phyloP scores from a whole-genome alignment of 78 protist species.

The Salpingoeca rosetta region DNA sequence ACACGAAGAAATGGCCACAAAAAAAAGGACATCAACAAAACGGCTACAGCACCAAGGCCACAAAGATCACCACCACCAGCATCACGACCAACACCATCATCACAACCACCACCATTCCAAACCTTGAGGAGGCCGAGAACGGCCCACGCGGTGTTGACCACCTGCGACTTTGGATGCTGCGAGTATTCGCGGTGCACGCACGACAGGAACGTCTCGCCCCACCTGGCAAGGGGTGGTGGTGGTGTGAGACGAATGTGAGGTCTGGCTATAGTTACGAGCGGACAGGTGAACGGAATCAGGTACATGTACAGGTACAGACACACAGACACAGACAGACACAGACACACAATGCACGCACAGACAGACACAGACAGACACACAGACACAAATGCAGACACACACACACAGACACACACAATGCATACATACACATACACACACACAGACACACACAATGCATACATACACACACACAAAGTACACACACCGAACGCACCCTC shows the following conservation, averaged over 20 bases:
- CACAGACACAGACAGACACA: too few relatives aligned
- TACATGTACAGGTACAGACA: not conserved
- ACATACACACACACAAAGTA: too few relatives aligned
- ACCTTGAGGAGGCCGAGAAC: conserved; percentile 69
- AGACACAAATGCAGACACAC: too few relatives aligned
- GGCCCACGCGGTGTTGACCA: conserved; percentile 86
- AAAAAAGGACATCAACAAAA: not conserved
- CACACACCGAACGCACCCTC: conserved; percentile 67
- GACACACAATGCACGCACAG: too few relatives aligned
- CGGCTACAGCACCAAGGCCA: not conserved
- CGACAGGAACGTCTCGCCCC: too few relatives aligned
- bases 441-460: too few relatives aligned
- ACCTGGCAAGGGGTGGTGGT: too few relatives aligned
- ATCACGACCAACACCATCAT: conserved; percentile 35
- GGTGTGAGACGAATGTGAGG: too few relatives aligned
- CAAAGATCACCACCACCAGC: not conserved
- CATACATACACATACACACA: too few relatives aligned
- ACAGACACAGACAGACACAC: too few relatives aligned
- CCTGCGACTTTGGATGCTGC: conserved; percentile 21
- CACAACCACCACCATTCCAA: conserved; percentile 26
- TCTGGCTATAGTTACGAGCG: too few relatives aligned
- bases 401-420: too few relatives aligned
- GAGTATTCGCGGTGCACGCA: conserved; percentile 53
- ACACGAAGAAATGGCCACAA: not conserved
- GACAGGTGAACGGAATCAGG: not conserved